phyloP scores from a whole-genome alignment of 1,139 yeast genomes.

The Magnusiomyces paraingens region DNA sequence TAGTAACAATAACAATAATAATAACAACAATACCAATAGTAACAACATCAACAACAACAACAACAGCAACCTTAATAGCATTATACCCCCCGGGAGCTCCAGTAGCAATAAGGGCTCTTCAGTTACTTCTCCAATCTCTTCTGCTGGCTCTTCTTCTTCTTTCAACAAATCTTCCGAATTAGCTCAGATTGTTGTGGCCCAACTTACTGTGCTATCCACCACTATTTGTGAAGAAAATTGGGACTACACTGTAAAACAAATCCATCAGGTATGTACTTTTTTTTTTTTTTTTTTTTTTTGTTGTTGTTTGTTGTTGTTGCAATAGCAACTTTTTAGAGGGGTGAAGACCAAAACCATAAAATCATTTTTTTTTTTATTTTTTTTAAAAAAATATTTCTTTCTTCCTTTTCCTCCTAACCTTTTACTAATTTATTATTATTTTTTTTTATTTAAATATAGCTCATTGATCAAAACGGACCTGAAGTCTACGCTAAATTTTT shows the following conservation, averaged over 20 bases:
- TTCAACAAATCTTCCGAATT: slow-evolving; percentile 27
- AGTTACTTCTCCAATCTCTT: background rate
- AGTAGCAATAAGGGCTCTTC: background rate
- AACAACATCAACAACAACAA: too few species aligned
- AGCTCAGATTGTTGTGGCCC: slow-evolving; percentile 45
- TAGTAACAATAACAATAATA: background rate
- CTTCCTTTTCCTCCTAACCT: background rate
- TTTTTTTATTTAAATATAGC: slow-evolving; percentile 18
- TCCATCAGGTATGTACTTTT: slow-evolving; percentile 33
- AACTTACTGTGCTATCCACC: slow-evolving; percentile 46
- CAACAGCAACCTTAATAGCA: too few species aligned
- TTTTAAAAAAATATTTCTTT: background rate
- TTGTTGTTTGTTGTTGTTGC: background rate
- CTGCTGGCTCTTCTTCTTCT: background rate
- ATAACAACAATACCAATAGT: too few species aligned
- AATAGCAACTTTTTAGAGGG: too few species aligned
- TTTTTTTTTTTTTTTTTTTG: background rate
- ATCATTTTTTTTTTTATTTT: background rate
- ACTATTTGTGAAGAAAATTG: slow-evolving; percentile 41
- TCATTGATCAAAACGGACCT: slow-evolving; percentile 37
- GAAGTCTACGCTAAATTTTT: slow-evolving; percentile 34
- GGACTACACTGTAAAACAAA: slow-evolving; percentile 41
- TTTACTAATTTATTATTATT: background rate
- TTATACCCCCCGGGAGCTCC: background rate
- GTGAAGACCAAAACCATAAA: too few species aligned